Percentiles rank a stretch among this genome's conserved stretches.
These are phyloP conservation scores for Penicillium digitatum DNA, from an alignment of 2,329 filamentous ascomycete genomes.

Conservation along the genomic window DNA sequence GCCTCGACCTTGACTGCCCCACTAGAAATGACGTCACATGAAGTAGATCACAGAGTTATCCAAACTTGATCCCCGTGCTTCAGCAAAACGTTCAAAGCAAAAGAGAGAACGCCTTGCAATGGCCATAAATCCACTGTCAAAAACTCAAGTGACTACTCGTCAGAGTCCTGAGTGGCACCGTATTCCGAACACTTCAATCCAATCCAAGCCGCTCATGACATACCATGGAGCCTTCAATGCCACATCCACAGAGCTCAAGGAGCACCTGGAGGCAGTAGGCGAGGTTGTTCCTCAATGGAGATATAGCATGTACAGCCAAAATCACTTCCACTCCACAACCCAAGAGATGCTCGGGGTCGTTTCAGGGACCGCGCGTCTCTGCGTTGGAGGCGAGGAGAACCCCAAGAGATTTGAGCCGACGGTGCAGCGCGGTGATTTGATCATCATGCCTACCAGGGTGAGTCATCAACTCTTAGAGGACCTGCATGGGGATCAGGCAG, in stretches of 20 bases:
- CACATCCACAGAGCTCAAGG: slow-evolving; percentile 52
- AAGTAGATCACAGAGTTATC: background rate
- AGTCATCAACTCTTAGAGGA: slow-evolving; percentile 61
- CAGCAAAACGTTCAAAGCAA: background rate
- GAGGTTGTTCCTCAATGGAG: slow-evolving; percentile 63
- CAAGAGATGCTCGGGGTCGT: slow-evolving; percentile 64
- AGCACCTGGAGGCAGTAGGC: slow-evolving; percentile 51
- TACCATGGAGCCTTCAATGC: slow-evolving; percentile 58
- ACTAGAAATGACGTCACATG: background rate
- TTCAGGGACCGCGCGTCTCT: slow-evolving; percentile 56
- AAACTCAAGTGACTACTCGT: slow-evolving; percentile 56
- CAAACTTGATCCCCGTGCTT: background rate
- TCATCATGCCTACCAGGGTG: slow-evolving; percentile 64
- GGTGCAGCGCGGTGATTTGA: slow-evolving; percentile 58
- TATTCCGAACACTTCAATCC: slow-evolving; percentile 63
- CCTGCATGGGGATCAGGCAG: slow-evolving; percentile 38
- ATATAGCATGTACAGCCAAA: slow-evolving; percentile 64
- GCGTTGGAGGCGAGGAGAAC: slow-evolving; percentile 64
- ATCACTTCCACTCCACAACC: slow-evolving; percentile 64
- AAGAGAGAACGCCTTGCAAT: slow-evolving; percentile 15
- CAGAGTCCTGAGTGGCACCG: slow-evolving; percentile 55
- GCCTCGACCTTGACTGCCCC: background rate
- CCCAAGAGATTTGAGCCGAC: slow-evolving; percentile 53
- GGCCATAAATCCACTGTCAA: slow-evolving; percentile 44
- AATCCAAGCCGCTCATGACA: slow-evolving; percentile 61